Evolutionary conservation across 805 yeast species (phyloP).

Genomic region (Yamadazyma sp.): DNA sequence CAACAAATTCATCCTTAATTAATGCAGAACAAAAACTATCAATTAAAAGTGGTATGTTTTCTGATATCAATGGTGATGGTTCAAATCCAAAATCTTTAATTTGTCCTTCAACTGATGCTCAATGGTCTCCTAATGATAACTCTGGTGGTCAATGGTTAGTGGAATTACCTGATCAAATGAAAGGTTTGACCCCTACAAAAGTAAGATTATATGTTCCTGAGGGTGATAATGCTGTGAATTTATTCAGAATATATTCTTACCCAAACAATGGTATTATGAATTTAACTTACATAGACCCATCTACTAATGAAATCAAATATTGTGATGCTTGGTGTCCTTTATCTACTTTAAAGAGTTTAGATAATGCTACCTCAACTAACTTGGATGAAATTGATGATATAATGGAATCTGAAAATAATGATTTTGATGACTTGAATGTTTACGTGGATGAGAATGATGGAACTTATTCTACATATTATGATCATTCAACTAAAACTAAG

Average conservation of each 20-base stretch:
- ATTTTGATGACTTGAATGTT: constrained; percentile 21
- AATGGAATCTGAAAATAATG: constrained; percentile 18
- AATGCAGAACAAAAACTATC: constrained; percentile 63
- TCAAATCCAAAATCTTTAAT: constrained; percentile 35
- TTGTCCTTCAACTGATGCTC: constrained; percentile 52
- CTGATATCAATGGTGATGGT: constrained; percentile 41
- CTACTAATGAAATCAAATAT: constrained; percentile 47
- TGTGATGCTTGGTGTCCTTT: constrained; percentile 95
- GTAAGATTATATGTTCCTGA: constrained; percentile 66
- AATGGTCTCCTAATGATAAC: constrained; percentile 52
- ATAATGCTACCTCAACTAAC: constrained; percentile 22
- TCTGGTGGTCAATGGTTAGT: constrained; percentile 67
- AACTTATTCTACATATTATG: constrained; percentile 32
- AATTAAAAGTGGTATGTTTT: constrained; percentile 51
- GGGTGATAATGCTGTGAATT: constrained; percentile 48
- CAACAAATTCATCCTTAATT: constrained; percentile 38
- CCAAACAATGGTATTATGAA: constrained; percentile 93
- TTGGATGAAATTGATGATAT: constrained; percentile 22
- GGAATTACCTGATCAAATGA: constrained; percentile 48
- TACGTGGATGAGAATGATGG: constrained; percentile 34
- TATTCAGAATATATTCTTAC: constrained; percentile 69
- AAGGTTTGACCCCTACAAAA: constrained; percentile 61
- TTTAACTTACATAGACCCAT: constrained; percentile 77
- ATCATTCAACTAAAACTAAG: constrained; percentile 29
- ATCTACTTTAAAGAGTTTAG: constrained; percentile 35